Evolutionary conservation across 805 yeast species (phyloP), one percentile per base, ranked within the genome.

Genomic region (Candida dajiaensis): DNA sequence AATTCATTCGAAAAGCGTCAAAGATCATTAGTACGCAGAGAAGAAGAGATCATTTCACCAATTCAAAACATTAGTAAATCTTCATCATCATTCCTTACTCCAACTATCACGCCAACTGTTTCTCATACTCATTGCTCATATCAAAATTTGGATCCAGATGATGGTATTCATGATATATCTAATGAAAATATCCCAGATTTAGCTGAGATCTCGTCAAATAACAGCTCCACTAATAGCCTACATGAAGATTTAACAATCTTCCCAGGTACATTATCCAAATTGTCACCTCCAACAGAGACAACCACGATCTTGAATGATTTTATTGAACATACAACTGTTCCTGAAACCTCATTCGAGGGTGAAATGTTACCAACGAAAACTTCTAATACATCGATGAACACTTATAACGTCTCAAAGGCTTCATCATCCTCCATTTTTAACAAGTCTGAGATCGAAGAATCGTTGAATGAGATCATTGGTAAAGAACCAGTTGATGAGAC

Each of bases 71-170:
- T 21, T 6, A 20, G 22, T 15, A 38, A 42, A 25, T 31, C 41
- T 25, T 25, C 38, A 15, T 36, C 49, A 11, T 36, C 39, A 20
- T 31, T 28, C 22, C 48, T 33, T 20, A 33, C 44, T 8, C 44
- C 44, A 38, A 38, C 26, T n/a, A 48, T 46, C 39, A 49, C 46
- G 6, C 46, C 54, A n/a, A 28, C 38, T 23, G 16, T 39, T 31
- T 40, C 3, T 44, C 56, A 19, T 21, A 38, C 13, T 19, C 47
- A 13, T 43, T 38, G 38, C 19, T 23, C 23, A 10, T 60, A 50
- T 41, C 58, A 53, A 42, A 60, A 60, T 44, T 51, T 60, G 22
- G 62, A 60, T 38, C 56, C 46, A 23, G 56, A 59, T 41, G 64
- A 60, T 43, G 64, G 64, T 1, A 52, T 20, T 16, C 36, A 50